These are phyloP conservation scores for Acacia crassicarpa DNA, from an alignment of 306 rosid genomes.

Conservation along the genomic window DNA sequence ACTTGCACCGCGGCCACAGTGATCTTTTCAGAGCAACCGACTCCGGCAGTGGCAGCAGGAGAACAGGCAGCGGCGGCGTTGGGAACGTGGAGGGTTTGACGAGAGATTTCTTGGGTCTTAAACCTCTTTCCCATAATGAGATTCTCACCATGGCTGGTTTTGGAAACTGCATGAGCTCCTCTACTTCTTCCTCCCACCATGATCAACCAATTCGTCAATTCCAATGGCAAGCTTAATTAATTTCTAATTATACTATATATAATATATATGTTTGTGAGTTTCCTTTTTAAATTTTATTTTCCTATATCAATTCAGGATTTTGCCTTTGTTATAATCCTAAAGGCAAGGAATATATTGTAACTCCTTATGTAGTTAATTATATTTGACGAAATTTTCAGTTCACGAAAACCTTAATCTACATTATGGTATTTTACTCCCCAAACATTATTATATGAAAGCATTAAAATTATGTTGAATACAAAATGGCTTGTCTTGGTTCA, in stretches of 20 bases:
- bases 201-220: conserved; percentile 42
- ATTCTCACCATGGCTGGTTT: conserved; percentile 71
- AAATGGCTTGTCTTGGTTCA: neutral
- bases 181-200: conserved; percentile 28
- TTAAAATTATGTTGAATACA: neutral
- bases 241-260: neutral
- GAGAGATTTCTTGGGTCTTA: conserved; percentile 86
- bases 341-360: conserved; percentile 35
- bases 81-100: conserved; percentile 54
- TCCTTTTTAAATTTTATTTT: neutral
- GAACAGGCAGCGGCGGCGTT: neutral
- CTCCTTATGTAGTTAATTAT: neutral
- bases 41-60: neutral
- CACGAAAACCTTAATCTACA: neutral
- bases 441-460: neutral
- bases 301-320: conserved; percentile 21
- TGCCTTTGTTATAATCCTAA: conserved; percentile 28
- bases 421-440: neutral
- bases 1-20: neutral
- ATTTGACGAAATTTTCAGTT: neutral
- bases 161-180: conserved; percentile 54
- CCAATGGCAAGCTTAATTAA: conserved; percentile 81
- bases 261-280: neutral
- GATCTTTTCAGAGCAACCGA: neutral
- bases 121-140: conserved; percentile 70